Evolutionary conservation across 108 stramenopile genomes (phyloP).

Genomic region (Parietichytrium sp.): DNA sequence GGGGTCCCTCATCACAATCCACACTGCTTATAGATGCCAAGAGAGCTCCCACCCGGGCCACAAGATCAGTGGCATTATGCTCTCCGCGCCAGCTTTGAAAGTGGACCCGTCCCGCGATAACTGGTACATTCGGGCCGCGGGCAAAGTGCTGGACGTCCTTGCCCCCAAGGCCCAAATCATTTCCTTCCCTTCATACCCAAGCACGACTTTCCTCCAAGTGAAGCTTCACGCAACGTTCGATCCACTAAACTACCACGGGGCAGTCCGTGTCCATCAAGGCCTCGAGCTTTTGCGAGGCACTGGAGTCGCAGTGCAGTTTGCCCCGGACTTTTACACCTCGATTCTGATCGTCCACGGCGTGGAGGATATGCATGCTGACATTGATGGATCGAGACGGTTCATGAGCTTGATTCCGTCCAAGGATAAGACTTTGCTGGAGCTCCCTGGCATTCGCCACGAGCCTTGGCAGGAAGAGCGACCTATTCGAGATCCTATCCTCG

Average conservation of each 20-base stretch:
- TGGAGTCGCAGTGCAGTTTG: background rate
- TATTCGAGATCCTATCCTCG: slow-evolving; percentile 5
- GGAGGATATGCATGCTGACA: background rate
- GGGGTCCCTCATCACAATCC: slow-evolving; percentile 19
- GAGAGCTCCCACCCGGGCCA: slow-evolving; percentile 14
- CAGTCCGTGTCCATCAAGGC: background rate
- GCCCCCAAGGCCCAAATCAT: slow-evolving; percentile 10
- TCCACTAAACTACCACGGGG: slow-evolving; percentile 19
- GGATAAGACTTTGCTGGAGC: slow-evolving; percentile 28
- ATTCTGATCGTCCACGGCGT: background rate
- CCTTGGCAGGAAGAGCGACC: background rate
- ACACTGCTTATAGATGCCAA: slow-evolving; percentile 16
- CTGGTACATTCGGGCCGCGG: background rate
- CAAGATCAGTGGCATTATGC: background rate
- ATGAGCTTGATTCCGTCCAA: slow-evolving; percentile 12
- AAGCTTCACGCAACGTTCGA: background rate
- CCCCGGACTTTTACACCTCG: background rate
- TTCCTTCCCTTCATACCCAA: background rate
- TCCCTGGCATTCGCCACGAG: slow-evolving; percentile 21
- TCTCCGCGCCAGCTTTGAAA: slow-evolving; percentile 25
- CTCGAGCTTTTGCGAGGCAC: slow-evolving; percentile 16
- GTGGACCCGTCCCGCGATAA: background rate
- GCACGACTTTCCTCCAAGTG: background rate
- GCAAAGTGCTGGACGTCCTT: background rate
- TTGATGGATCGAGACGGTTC: background rate